A percentile compares a stretch with the other conserved stretches of the same genome.
Evolutionary conservation across 768 basidiomycete species (phyloP).

Genomic region (Psilocybe cyanescens): DNA sequence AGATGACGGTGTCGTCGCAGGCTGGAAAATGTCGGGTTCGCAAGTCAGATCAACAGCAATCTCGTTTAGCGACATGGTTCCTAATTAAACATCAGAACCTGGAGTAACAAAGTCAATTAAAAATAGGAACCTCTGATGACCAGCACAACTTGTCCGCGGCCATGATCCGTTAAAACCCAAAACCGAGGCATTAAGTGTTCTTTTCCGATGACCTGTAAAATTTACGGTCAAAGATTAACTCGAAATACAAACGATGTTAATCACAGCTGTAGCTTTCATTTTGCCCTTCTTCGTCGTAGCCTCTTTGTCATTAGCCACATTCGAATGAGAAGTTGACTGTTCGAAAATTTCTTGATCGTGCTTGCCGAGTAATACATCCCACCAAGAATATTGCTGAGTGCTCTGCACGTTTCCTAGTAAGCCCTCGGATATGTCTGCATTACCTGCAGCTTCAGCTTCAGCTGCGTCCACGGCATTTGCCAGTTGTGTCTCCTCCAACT

Average conservation of each 20-base stretch:
- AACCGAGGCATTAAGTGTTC: constrained; percentile 80
- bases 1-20: constrained; percentile 41
- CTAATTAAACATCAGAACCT: constrained; percentile 30
- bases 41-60: constrained; percentile 86
- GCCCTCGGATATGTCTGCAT: constrained; percentile 47
- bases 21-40: constrained; percentile 69
- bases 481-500: constrained; percentile 62
- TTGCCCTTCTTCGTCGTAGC: constrained; percentile 31
- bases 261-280: constrained; percentile 57
- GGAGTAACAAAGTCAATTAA: background rate
- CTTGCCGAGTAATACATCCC: constrained; percentile 78
- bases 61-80: constrained; percentile 88
- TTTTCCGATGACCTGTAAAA: constrained; percentile 52
- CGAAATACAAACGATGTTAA: background rate
- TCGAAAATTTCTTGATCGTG: constrained; percentile 87
- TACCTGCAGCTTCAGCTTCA: constrained; percentile 64
- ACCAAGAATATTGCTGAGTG: constrained; percentile 69
- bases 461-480: constrained; percentile 72
- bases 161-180: constrained; percentile 86
- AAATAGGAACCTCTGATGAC: constrained; percentile 60
- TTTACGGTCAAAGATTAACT: background rate
- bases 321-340: constrained; percentile 42
- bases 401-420: background rate
- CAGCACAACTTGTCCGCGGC: constrained; percentile 72
- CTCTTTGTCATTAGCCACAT: constrained; percentile 11